A percentile compares a stretch with the other conserved stretches of the same genome.
These are phyloP conservation scores for Diutina siamensis DNA, from an alignment of 1,139 yeast genomes.

Conservation along the genomic window DNA sequence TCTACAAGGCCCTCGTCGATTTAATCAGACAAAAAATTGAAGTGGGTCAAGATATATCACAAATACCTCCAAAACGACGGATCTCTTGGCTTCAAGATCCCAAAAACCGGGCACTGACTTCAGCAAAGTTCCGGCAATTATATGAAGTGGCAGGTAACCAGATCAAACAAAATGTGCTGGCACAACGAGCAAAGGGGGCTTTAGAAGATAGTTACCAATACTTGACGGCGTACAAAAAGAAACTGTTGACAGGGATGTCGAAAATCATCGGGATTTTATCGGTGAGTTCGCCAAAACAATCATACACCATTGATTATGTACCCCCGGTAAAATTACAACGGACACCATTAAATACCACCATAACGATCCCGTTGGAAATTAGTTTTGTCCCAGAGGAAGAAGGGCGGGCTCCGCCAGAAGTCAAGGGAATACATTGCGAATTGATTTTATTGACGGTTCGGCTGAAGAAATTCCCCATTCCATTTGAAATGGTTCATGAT, in stretches of 20 bases:
- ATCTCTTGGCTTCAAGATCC: conserved; percentile 10
- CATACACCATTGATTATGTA: conserved; percentile 20
- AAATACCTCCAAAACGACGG: conserved; percentile 1
- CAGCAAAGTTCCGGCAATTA: conserved; percentile 22
- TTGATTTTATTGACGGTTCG: conserved; percentile 23
- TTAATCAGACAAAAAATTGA: conserved; percentile 21
- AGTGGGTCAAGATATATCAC: conserved; percentile 16
- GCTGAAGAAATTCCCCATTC: conserved; percentile 22
- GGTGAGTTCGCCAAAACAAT: conserved; percentile 25
- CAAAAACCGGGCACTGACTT: conserved; percentile 9
- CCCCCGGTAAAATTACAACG: conserved; percentile 20
- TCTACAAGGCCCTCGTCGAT: conserved; percentile 27
- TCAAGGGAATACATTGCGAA: conserved; percentile 21
- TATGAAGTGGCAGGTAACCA: conserved; percentile 17
- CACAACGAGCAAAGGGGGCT: conserved; percentile 11
- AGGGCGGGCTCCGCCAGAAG: conserved; percentile 17
- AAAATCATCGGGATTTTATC: conserved; percentile 25
- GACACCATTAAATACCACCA: conserved; percentile 12
- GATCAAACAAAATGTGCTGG: conserved; percentile 12
- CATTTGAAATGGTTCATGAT: conserved; percentile 31
- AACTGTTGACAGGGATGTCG: conserved; percentile 24
- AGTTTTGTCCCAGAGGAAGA: conserved; percentile 18
- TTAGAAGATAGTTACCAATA: conserved; percentile 21
- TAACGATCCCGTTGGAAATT: conserved; percentile 26
- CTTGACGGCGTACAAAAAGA: conserved; percentile 23